Percentiles rank a stretch among this genome's conserved stretches.
These are phyloP conservation scores for Leccinum longicurvipes DNA, from an alignment of 768 basidiomycete genomes.

Conservation along the genomic window DNA sequence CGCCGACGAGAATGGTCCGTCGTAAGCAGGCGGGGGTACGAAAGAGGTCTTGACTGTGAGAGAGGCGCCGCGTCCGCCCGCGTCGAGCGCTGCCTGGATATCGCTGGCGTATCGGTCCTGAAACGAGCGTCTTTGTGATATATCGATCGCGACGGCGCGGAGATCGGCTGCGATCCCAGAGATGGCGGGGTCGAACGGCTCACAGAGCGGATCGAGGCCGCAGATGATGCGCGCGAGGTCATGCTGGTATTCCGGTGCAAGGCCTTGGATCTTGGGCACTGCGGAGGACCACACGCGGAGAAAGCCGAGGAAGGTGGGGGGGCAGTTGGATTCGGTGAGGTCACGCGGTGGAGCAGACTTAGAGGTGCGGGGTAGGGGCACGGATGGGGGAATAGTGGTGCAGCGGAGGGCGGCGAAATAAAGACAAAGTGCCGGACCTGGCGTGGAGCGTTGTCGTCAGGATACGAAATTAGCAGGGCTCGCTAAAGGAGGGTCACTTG, in stretches of 20 bases:
- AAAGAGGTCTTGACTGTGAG: constrained; percentile 54
- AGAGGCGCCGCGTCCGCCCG: constrained; percentile 38
- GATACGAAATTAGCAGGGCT: neutral
- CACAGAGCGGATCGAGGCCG: constrained; percentile 43
- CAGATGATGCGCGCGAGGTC: constrained; percentile 84
- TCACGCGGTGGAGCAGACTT: constrained; percentile 50
- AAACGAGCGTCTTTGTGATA: constrained; percentile 79
- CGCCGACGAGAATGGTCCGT: constrained; percentile 27
- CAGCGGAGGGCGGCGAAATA: constrained; percentile 82
- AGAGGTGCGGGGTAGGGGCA: constrained; percentile 63
- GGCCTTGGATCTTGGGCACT: constrained; percentile 61
- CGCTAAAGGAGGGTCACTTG: constrained; percentile 25
- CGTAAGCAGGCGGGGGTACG: constrained; percentile 69
- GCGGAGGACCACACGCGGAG: constrained; percentile 68
- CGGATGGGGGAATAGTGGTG: constrained; percentile 73
- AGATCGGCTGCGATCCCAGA: constrained; percentile 73
- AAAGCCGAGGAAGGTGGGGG: constrained; percentile 62
- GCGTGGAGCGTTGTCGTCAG: neutral
- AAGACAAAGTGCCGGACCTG: constrained; percentile 77
- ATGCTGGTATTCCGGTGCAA: constrained; percentile 65
- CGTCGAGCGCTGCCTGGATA: constrained; percentile 76
- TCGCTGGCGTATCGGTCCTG: constrained; percentile 75
- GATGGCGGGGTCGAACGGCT: constrained; percentile 41
- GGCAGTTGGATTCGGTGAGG: constrained; percentile 67
- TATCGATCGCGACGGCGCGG: constrained; percentile 84